Base-by-base conservation (phyloP, 208 protist species). In the Tritrichomonas foetus region DNA sequence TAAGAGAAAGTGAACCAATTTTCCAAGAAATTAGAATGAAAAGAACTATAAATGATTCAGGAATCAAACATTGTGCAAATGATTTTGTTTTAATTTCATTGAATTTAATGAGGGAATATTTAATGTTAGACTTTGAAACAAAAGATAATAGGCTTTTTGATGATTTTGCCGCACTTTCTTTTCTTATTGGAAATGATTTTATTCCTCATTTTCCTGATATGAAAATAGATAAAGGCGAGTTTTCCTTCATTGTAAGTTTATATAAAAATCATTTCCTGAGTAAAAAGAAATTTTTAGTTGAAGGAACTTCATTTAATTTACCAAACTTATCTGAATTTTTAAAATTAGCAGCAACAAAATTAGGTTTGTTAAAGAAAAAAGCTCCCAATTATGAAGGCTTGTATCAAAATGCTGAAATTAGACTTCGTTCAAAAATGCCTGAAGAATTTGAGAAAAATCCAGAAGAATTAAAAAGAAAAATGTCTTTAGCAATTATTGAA, bases 141-240 rank as follows among this genome's bases (percentile, higher is more conserved):
- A 1, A 44, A 16, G 44, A 44, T 53, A 14, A 13, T 25, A 25
- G 47, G 13, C 41, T 89, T 57, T 25, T 89, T 30, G 78, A 89
- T 89, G 78, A 89, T n/a, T 89, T 89, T 39, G 20, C 78, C 25
- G 47, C 41, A n/a, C 30, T 89, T 47, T 89, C 78, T 39, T 89
- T 57, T 57, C 39, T 89, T 8, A 53, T 89, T 39, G 78, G 78
- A 33, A 89, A 89, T 57, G 78, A 89, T n/a, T 89, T 89, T 33
- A 89, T 89, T 89, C 78, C 78, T 39, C 78, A 89, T 50, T 89
- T 89, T 57, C 78, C 78, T 33, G 78, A 89, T 89, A 27, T 89
- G 33, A 89, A 44, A 8, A 89, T 89, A 39, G 41, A 53, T 33
- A 16, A 89, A 27, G 78, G 78, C 13, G 78, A 89, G 9, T 89